Evolutionary conservation across 2,329 filamentous ascomycete genomes (phyloP).

Genomic region (Macroventuria anomochaeta): DNA sequence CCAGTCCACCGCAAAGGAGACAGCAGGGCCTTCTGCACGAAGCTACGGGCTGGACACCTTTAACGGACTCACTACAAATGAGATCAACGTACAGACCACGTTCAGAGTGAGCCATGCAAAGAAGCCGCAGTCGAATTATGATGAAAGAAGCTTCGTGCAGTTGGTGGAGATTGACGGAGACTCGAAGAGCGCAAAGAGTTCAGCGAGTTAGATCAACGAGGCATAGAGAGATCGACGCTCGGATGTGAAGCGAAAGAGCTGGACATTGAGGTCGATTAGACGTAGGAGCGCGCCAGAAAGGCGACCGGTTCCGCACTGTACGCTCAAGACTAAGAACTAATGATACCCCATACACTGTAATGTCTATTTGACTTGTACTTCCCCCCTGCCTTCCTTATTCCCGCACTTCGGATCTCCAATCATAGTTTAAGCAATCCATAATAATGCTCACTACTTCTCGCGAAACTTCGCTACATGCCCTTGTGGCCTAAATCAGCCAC

Average conservation of each 20-base stretch:
- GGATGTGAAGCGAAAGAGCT: neutral
- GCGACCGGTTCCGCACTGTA: too few species aligned
- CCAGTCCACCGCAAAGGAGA: conserved; percentile 4
- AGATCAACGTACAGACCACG: conserved; percentile 13
- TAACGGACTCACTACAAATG: conserved; percentile 1
- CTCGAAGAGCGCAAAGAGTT: conserved; percentile 3
- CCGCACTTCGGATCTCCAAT: too few species aligned
- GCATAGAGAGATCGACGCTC: neutral
- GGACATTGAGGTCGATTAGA: neutral
- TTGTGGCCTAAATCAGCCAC: neutral
- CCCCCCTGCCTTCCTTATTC: too few species aligned
- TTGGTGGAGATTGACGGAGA: conserved; percentile 14
- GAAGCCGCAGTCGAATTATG: neutral
- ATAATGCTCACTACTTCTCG: too few species aligned
- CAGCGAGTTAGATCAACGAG: neutral
- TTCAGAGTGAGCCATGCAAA: conserved; percentile 9
- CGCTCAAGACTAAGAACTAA: too few species aligned
- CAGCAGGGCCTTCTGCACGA: neutral
- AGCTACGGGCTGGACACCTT: neutral
- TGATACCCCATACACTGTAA: too few species aligned
- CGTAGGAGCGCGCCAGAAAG: neutral
- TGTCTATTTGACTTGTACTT: too few species aligned
- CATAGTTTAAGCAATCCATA: too few species aligned
- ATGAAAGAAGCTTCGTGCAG: conserved; percentile 13
- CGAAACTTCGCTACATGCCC: neutral